phyloP scores from a whole-genome alignment of 2,329 filamentous ascomycete species.

The Penicillium verrucosum region DNA sequence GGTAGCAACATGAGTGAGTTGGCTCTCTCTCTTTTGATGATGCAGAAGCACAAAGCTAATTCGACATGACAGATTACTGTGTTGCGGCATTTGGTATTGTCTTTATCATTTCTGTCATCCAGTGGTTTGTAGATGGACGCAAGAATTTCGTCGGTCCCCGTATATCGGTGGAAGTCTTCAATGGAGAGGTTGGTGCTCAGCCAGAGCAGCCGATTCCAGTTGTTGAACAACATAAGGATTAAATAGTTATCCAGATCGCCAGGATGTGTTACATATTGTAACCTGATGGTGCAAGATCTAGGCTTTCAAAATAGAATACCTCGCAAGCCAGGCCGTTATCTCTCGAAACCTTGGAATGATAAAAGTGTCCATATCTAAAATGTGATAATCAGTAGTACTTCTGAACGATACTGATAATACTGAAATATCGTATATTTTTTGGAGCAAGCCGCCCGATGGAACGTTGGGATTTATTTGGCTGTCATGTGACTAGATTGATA shows the following conservation, averaged over 20 bases:
- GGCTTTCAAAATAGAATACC: neutral
- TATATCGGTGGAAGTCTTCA: constrained; percentile 41
- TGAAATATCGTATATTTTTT: too few relatives aligned
- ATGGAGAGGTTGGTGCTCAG: constrained; percentile 21
- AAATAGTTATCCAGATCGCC: neutral
- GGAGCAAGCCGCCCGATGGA: too few relatives aligned
- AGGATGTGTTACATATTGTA: neutral
- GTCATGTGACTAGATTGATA: constrained; percentile 8
- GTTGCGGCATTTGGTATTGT: constrained; percentile 57
- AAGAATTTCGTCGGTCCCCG: constrained; percentile 59
- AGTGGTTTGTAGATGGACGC: constrained; percentile 60
- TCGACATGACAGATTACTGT: constrained; percentile 37
- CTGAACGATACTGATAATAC: neutral
- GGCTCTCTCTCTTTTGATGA: too few relatives aligned
- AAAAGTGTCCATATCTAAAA: neutral
- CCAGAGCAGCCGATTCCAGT: constrained; percentile 18
- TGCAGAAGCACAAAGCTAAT: neutral
- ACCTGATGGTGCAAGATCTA: neutral
- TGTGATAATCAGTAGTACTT: neutral
- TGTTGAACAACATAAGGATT: constrained; percentile 16
- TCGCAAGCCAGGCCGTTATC: neutral
- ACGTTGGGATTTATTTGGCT: too few relatives aligned
- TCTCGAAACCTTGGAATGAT: neutral
- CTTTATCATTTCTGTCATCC: constrained; percentile 54
- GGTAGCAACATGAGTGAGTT: constrained; percentile 65